Base-by-base conservation (phyloP, 768 basidiomycete genomes). In the Trametes maxima region DNA sequence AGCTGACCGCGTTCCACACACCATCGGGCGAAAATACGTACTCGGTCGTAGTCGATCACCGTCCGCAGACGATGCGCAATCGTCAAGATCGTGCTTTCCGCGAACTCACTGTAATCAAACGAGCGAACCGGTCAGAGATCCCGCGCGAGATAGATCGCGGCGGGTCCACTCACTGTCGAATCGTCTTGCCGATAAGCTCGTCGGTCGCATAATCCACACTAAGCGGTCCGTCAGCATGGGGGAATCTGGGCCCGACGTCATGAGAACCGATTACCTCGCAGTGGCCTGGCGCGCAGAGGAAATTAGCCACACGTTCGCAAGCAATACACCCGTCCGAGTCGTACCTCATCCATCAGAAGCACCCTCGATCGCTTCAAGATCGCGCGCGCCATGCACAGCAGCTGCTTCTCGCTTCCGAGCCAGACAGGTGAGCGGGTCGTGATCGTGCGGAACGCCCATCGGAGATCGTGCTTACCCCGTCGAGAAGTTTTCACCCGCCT, bases 401-500 rank as follows among this genome's bases (percentile, higher is more conserved):
- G 73, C 72, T 94, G 92, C 68, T 91, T 92, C 75, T 93, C 89
- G 35, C 87, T 86, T 28, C 36, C 25, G 51, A 14, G 14, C 33
- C 37, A 40, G 53, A 49, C 37, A 57, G 42, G 49, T 63, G 35
- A 57, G 61, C 49, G 55, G 44, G 28, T 43, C 37, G 40, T 24
- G 43, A 56, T 25, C 11, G 40, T 51, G 12, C 53, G 44, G 54
- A 28, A 12, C 40, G 44, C 24, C 44, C 42, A 61, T 36, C 28
- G 52, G 33, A 40, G 25, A 59, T 70, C 40, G 28, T 33, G 28
- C 80, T 47, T 59, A 89, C 88, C 90, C 90, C 7, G 90, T 89
- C 0, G 90, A 92, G 71, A 95, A 94, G 76, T 94, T 95, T 19
- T 95, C 94, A 17, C 91, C 92, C 1, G 89, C 90, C 75, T 95